phyloP scores from a whole-genome alignment of 2,329 filamentous ascomycete species.

The Fusarium sp. region DNA sequence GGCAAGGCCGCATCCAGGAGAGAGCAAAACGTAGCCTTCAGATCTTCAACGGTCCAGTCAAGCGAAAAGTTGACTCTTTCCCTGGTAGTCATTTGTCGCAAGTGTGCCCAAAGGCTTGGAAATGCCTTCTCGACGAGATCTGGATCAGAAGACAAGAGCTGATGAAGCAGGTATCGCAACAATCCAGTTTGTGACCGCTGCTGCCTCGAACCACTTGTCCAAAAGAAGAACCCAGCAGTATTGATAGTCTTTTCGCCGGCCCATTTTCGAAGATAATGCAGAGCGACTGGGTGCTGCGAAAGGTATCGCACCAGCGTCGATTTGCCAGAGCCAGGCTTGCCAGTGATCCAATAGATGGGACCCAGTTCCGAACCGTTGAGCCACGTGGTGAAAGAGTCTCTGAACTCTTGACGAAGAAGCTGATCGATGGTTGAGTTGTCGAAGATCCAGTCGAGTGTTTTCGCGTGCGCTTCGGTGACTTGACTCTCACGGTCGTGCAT shows the following conservation, averaged over 20 bases:
- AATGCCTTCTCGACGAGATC: background rate
- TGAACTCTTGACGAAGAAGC: slow-evolving; percentile 1
- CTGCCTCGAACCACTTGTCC: slow-evolving; percentile 54
- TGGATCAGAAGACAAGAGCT: slow-evolving; percentile 43
- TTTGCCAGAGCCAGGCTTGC: slow-evolving; percentile 56
- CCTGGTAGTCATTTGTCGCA: slow-evolving; percentile 10
- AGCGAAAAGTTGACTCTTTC: slow-evolving; percentile 11
- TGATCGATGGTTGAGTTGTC: slow-evolving; percentile 5
- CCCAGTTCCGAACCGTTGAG: background rate
- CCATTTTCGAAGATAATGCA: slow-evolving; percentile 44
- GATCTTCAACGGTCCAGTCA: slow-evolving; percentile 6
- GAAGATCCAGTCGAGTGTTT: slow-evolving; percentile 55
- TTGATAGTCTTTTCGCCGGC: slow-evolving; percentile 40
- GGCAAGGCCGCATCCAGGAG: slow-evolving; percentile 1
- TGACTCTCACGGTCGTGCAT: slow-evolving; percentile 49
- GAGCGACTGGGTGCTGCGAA: slow-evolving; percentile 36
- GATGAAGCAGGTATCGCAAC: slow-evolving; percentile 52
- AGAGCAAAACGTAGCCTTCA: slow-evolving; percentile 1
- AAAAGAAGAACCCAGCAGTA: slow-evolving; percentile 58
- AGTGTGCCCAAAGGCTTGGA: slow-evolving; percentile 1
- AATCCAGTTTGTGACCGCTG: slow-evolving; percentile 54
- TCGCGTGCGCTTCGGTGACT: slow-evolving; percentile 46
- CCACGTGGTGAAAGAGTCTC: slow-evolving; percentile 2
- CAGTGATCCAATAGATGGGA: slow-evolving; percentile 18
- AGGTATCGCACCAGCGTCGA: slow-evolving; percentile 58